Evolutionary conservation across 306 rosid species (phyloP).

Genomic region (Citrullus amarus): DNA sequence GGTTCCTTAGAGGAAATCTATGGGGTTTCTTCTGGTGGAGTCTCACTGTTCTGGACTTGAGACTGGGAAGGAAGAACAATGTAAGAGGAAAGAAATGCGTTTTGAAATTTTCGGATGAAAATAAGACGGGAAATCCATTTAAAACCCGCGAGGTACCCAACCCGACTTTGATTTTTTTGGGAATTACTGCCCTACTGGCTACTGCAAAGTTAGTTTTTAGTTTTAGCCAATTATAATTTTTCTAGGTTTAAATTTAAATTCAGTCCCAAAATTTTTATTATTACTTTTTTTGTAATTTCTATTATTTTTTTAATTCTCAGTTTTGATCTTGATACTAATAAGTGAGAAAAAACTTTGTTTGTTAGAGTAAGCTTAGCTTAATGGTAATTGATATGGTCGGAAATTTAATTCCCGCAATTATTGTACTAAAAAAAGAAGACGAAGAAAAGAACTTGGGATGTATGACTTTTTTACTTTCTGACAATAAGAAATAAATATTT

Average conservation of each 20-base stretch:
- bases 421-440: no score
- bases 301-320: no score
- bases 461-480: no score
- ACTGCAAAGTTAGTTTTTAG: background rate
- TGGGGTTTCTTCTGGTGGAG: background rate
- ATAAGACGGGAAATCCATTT: background rate
- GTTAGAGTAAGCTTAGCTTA: no score
- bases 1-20: background rate
- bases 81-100: background rate
- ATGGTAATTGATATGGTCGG: no score
- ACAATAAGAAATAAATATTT: no score
- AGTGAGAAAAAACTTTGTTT: no score
- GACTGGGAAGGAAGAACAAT: background rate
- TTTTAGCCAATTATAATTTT: background rate
- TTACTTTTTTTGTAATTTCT: no score
- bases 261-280: background rate
- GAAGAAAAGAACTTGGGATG: no score
- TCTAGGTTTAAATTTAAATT: background rate
- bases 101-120: background rate
- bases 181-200: background rate
- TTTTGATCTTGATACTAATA: no score
- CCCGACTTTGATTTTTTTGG: background rate
- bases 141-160: background rate
- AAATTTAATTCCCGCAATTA: no score
- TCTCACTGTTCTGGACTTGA: background rate